Base-by-base conservation (phyloP, 1,284 basidiomycete genomes). In the Golubevia pallescens region DNA sequence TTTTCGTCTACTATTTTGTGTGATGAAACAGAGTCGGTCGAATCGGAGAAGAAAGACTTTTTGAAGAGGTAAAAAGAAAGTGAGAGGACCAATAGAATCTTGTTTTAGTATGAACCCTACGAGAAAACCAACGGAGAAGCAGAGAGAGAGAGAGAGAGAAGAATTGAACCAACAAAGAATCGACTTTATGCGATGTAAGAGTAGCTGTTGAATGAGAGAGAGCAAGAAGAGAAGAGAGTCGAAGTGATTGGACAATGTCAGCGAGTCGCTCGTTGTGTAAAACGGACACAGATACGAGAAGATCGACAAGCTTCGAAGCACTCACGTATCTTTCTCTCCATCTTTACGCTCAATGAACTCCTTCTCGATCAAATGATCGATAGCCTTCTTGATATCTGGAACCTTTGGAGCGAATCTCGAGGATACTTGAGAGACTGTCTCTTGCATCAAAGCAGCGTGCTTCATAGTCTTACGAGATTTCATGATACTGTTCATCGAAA, bases 321-420 rank as follows among this genome's bases (percentile, higher is more conserved):
- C 55, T 20, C 34, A 65, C 63, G 56, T 24, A 60, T 85, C 82
- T 59, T 80, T 84, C 54, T 76, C 67, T 5, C 71, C 81, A 42
- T 85, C 81, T 14, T 77, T 73, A 1, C 82, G 65, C 57, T 84
- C 80, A 19, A 85, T 66, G 58, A 81, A 85, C 58, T 84, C 82
- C 56, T 81, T 81, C 58, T 85, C 82, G 56, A 85, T 81, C 8
- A 85, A 63, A 16, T 77, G 71, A 53, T 85, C 82, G 57, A 85
- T 85, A 6, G 81, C 82, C 68, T 82, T 84, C 60, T 85, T 85
- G 63, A 85, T 82, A 52, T 82, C 81, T 1, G 82, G 75, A n/a
- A 85, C 69, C 20, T 66, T 71, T 0, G 82, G 82, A 48, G 73
- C 74, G 65, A 85, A 85, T 16, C 82, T 69, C 19, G 70, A 60